These are phyloP conservation scores for Nyssa sinensis DNA, from an alignment of 148 eudicot species.

Conservation along the genomic window DNA sequence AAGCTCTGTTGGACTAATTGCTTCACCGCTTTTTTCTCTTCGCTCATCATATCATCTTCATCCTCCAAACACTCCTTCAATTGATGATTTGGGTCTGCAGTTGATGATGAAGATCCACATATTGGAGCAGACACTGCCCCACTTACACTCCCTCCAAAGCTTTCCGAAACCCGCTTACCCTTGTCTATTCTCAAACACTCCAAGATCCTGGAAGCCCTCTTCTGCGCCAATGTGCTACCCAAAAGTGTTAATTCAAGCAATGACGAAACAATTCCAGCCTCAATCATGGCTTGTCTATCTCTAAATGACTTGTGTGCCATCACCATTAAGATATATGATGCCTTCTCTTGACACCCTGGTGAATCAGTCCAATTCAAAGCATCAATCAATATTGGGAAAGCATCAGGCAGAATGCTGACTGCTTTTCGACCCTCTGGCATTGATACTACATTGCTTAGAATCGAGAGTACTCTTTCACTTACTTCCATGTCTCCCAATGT, in stretches of 20 bases:
- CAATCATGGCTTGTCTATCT: slow-evolving; percentile 75
- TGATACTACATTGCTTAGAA: slow-evolving; percentile 63
- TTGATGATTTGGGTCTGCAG: slow-evolving; percentile 23
- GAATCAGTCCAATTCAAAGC: slow-evolving; percentile 85
- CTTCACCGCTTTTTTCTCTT: slow-evolving; percentile 87
- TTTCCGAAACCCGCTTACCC: slow-evolving; percentile 65
- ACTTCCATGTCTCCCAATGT: slow-evolving; percentile 67
- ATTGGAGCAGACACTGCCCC: slow-evolving; percentile 72
- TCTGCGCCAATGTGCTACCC: slow-evolving; percentile 87
- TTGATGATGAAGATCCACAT: slow-evolving; percentile 43
- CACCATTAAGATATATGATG: slow-evolving; percentile 75
- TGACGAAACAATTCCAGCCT: slow-evolving; percentile 67
- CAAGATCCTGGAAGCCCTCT: slow-evolving; percentile 83
- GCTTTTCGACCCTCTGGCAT: slow-evolving; percentile 64
- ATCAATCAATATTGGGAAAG: slow-evolving; percentile 59
- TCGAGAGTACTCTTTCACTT: slow-evolving; percentile 76
- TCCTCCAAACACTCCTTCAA: slow-evolving; percentile 29
- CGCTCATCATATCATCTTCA: slow-evolving; percentile 67
- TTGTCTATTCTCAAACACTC: slow-evolving; percentile 75
- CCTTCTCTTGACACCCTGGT: slow-evolving; percentile 89
- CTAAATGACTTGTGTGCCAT: slow-evolving; percentile 85
- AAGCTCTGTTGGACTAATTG: slow-evolving; percentile 88
- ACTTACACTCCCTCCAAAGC: slow-evolving; percentile 30
- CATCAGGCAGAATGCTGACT: slow-evolving; percentile 46
- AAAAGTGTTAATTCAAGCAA: slow-evolving; percentile 82